phyloP scores from a whole-genome alignment of 768 basidiomycete species.

The Xerocomellus intermedius region DNA sequence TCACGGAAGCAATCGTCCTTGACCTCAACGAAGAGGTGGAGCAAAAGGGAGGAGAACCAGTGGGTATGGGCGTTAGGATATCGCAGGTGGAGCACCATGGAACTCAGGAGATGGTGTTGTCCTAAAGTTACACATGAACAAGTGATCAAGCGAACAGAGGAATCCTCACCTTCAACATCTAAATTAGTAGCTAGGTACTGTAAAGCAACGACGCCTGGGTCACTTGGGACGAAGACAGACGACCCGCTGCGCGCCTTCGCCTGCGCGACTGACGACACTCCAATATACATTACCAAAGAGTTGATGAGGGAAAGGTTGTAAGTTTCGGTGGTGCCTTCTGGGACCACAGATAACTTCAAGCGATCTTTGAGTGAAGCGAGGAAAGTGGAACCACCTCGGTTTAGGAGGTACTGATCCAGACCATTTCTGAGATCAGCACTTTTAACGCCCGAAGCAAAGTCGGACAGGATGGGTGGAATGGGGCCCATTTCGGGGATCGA shows the following conservation, averaged over 20 bases:
- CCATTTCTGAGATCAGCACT: conserved; percentile 73
- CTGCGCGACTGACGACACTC: conserved; percentile 89
- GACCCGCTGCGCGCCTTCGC: conserved; percentile 82
- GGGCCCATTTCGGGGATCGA: conserved; percentile 86
- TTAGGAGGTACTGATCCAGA: conserved; percentile 84
- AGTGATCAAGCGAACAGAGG: not conserved
- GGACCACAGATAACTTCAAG: conserved; percentile 49
- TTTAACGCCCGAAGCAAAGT: conserved; percentile 83
- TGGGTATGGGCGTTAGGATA: conserved; percentile 98
- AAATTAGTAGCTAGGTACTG: conserved; percentile 80
- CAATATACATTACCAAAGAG: conserved; percentile 92
- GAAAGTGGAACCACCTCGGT: conserved; percentile 69
- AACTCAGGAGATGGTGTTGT: conserved; percentile 90
- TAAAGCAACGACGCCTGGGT: conserved; percentile 82
- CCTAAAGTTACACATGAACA: conserved; percentile 45
- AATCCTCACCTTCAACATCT: conserved; percentile 80
- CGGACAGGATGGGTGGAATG: conserved; percentile 87
- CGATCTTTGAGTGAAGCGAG: conserved; percentile 77
- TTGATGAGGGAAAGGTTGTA: conserved; percentile 93
- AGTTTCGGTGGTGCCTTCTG: conserved; percentile 50
- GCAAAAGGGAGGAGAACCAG: conserved; percentile 92
- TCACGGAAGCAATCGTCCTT: conserved; percentile 77
- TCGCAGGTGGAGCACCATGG: conserved; percentile 92
- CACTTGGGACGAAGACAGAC: conserved; percentile 74
- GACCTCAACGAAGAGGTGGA: conserved; percentile 83